Percentiles rank a stretch among this genome's conserved stretches.
These are phyloP conservation scores for Camellia sinensis DNA, from an alignment of 148 eudicot genomes.

Conservation along the genomic window DNA sequence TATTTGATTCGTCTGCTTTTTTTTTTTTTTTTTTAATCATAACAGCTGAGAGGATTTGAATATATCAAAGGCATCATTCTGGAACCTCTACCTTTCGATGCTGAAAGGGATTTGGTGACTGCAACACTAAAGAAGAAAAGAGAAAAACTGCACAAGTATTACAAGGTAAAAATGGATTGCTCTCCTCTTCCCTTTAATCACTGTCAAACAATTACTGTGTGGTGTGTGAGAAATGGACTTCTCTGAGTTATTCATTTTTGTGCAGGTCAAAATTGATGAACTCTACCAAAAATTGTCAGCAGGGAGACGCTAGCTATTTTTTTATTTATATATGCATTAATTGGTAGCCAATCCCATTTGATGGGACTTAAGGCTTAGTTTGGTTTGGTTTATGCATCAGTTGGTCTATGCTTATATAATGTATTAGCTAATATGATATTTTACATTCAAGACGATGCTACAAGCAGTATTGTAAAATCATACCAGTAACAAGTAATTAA, in stretches of 20 bases:
- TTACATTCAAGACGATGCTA: too few species aligned
- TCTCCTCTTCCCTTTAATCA: not conserved
- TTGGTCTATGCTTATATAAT: not conserved
- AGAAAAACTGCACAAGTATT: slow-evolving; percentile 55
- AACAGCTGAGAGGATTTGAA: slow-evolving; percentile 87
- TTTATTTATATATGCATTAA: not conserved
- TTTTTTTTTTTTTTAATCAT: not conserved
- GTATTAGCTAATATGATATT: not conserved
- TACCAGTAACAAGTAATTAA: too few species aligned
- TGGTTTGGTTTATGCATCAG: not conserved
- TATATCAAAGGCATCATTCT: slow-evolving; percentile 64
- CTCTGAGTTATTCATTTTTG: not conserved
- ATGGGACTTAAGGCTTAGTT: too few species aligned
- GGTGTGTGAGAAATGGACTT: not conserved
- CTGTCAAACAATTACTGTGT: not conserved
- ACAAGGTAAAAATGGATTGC: slow-evolving; percentile 49
- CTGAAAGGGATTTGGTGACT: slow-evolving; percentile 60
- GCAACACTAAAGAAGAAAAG: slow-evolving; percentile 89
- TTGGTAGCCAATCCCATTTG: not conserved
- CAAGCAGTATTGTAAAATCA: too few species aligned
- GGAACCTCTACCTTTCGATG: slow-evolving; percentile 69
- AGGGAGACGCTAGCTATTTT: slow-evolving; percentile 20
- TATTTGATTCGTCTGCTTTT: too few species aligned
- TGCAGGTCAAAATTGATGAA: slow-evolving; percentile 66
- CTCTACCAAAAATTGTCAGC: slow-evolving; percentile 44